phyloP scores from a whole-genome alignment of 306 rosid species.

The Mimosa pudica region DNA sequence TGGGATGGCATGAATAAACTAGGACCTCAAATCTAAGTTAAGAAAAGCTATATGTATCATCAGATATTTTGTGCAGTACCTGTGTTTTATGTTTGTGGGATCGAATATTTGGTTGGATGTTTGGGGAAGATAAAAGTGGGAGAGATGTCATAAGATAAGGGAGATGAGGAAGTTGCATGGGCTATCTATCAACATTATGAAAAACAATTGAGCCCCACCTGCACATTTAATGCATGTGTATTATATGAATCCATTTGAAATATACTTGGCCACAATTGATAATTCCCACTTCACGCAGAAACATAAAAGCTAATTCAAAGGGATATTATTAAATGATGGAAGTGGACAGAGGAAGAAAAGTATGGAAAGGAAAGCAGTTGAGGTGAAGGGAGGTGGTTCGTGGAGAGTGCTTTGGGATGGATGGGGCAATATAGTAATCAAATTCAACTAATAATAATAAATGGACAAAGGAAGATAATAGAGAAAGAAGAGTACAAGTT shows the following conservation, averaged over 20 bases:
- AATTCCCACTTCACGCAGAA: neutral
- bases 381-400: neutral
- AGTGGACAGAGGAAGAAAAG: neutral
- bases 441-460: no score
- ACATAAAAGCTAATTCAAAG: neutral
- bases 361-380: neutral
- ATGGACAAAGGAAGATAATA: neutral
- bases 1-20: neutral
- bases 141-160: neutral
- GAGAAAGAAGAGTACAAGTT: conserved; percentile 3
- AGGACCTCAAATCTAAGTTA: neutral
- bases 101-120: neutral
- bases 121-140: neutral
- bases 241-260: neutral
- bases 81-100: neutral
- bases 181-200: neutral
- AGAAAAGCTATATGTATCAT: neutral
- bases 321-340: neutral
- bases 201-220: neutral
- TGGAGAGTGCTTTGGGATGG: neutral
- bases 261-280: neutral
- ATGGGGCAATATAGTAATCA: neutral
- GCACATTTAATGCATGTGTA: neutral
- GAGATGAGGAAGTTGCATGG: neutral
- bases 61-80: neutral